Base-by-base conservation (phyloP, 768 basidiomycete species). In the Tricholoma hemisulphureum region DNA sequence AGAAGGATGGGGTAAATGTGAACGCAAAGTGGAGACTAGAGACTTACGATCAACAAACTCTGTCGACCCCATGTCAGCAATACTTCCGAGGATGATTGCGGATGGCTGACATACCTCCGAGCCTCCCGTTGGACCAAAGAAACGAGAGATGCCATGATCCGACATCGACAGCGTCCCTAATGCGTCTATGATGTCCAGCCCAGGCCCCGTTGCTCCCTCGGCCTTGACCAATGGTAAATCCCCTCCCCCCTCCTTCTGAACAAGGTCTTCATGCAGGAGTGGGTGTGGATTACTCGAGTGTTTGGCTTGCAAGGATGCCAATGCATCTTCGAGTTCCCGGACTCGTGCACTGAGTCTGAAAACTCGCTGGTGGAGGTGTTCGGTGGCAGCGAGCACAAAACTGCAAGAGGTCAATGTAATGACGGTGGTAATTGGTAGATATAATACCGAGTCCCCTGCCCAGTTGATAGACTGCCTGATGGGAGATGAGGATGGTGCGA, bases 381-480 rank as follows among this genome's bases (percentile, higher is more conserved):
- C 85, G 6, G 85, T 87, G 9, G 83, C 85, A 4, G 85, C 85
- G 35, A 87, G 74, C 14, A 87, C 84, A 58, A 84, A 84, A 1
- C 79, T 80, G 39, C n/a, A 35, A 24, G 18, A 59, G 2, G 34
- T 21, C 5, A 46, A 57, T 16, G 18, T 26, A 2, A 11, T 11
- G 23, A 21, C 9, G 21, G 2, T 21, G 35, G 6, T 26, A 45
- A 28, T 37, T 6, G 45, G 20, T 50, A 55, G 23, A 41, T 18
- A 10, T 34, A 18, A 14, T 67, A 84, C 87, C 89, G 80, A 55
- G 87, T 88, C 58, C 87, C 87, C 70, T 90, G 86, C 11, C 88
- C 88, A n/a, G 88, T 89, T 0, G 88, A 82, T n/a, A 90, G 74
- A 64, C 85, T 88, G 21, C 87, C 86, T 88, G 58, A 60, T 53